Conservation (phyloP, 148 eudicot genomes). For the Pouteria glomerata region DNA sequence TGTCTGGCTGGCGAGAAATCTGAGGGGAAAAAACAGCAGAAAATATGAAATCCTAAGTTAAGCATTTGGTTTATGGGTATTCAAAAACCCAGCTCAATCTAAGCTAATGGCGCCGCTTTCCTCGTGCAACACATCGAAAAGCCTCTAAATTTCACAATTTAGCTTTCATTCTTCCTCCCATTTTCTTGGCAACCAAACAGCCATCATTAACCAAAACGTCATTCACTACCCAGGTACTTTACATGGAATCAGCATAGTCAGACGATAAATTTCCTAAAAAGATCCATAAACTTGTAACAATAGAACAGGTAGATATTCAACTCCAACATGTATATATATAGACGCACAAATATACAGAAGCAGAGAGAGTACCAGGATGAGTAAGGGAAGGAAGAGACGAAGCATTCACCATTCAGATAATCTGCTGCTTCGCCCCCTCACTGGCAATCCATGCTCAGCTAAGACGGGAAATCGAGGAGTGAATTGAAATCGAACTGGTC, state of each 20-base stretch:
- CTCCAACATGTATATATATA: no score
- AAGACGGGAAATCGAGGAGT: conserved; percentile 3
- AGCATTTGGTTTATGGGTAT: not conserved
- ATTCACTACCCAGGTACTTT: no score
- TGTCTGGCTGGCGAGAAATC: conserved; percentile 2
- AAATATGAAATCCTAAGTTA: not conserved
- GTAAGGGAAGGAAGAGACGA: not conserved
- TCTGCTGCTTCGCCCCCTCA: no score
- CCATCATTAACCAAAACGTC: not conserved
- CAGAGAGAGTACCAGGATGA: not conserved
- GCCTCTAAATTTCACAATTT: not conserved
- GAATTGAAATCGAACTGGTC: not conserved
- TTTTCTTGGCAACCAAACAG: not conserved
- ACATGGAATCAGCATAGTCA: no score
- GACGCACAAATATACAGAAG: no score
- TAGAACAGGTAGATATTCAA: no score
- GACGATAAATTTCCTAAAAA: no score
- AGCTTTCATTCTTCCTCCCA: not conserved
- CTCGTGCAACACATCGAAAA: not conserved
- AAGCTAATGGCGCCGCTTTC: not conserved
- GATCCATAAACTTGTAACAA: no score
- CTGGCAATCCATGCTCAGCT: not conserved
- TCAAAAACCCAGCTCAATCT: not conserved
- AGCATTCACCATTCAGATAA: conserved; percentile 2
- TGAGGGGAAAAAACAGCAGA: not conserved